Evolutionary conservation across 1,284 basidiomycete genomes (phyloP).

Genomic region (Naganishia liquefaciens): DNA sequence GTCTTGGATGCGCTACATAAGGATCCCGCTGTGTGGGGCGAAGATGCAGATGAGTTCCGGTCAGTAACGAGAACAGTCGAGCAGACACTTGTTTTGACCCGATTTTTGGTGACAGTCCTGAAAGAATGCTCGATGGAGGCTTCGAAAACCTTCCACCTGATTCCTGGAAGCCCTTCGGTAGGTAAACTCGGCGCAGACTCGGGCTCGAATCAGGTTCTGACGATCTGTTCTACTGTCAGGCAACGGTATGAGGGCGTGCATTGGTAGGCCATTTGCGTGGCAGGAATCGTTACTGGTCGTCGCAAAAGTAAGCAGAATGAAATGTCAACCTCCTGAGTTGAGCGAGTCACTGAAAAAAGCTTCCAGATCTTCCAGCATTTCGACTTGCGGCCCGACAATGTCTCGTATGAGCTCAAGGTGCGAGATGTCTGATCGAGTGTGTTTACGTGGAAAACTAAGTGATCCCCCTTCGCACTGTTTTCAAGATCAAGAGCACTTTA

Average conservation of each 20-base stretch:
- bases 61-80: conserved; percentile 34
- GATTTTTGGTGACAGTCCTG: conserved; percentile 39
- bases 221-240: conserved; percentile 32
- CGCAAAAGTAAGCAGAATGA: conserved; percentile 44
- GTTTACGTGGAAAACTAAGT: too few species aligned
- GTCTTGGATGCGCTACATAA: conserved; percentile 53
- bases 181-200: neutral
- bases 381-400: conserved; percentile 56
- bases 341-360: neutral
- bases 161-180: conserved; percentile 59
- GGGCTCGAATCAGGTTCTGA: neutral
- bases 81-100: conserved; percentile 37
- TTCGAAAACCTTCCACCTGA: conserved; percentile 51
- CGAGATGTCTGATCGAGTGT: neutral
- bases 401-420: conserved; percentile 53
- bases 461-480: too few species aligned
- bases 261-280: conserved; percentile 58
- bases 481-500: conserved; percentile 56
- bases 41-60: conserved; percentile 54
- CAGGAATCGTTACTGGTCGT: conserved; percentile 58
- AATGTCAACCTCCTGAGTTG: too few species aligned
- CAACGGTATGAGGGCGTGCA: conserved; percentile 45
- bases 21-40: conserved; percentile 59
- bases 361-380: conserved; percentile 56
- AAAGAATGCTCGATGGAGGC: conserved; percentile 59